phyloP scores from a whole-genome alignment of 257 asterid species.

The Scutellaria minor region DNA sequence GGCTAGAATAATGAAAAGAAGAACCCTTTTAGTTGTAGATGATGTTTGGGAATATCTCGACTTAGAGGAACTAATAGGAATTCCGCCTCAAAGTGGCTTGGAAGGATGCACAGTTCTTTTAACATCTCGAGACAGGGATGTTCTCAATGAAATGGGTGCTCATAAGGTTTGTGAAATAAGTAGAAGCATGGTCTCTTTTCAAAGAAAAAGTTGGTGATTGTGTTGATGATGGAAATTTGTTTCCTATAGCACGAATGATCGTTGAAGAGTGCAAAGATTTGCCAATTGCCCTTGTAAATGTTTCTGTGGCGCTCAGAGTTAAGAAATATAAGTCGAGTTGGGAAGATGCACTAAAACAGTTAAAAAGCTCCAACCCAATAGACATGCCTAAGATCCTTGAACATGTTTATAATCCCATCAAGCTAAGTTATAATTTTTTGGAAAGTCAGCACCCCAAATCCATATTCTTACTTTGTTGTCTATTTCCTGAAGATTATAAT shows the following conservation, averaged over 20 bases:
- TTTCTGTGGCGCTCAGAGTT: constrained; percentile 20
- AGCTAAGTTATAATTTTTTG: constrained; percentile 29
- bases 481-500: constrained; percentile 25
- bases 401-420: constrained; percentile 6
- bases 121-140: constrained; percentile 19
- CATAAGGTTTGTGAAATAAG: not conserved
- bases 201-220: not conserved
- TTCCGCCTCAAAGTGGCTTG: not conserved
- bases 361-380: not conserved
- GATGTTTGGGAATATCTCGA: constrained; percentile 41
- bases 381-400: not conserved
- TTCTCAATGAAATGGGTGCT: constrained; percentile 26
- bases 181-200: constrained; percentile 43
- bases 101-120: constrained; percentile 34
- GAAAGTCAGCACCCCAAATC: not conserved
- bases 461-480: constrained; percentile 23
- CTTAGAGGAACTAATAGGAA: constrained; percentile 25
- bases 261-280: constrained; percentile 38
- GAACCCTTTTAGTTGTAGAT: constrained; percentile 40
- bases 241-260: constrained; percentile 24
- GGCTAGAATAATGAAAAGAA: not conserved
- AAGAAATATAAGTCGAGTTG: not conserved
- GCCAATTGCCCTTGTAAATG: constrained; percentile 41
- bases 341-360: constrained; percentile 32
- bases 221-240: not conserved